Conservation (phyloP, 1,284 basidiomycete genomes). For the Agaricales sp. region DNA sequence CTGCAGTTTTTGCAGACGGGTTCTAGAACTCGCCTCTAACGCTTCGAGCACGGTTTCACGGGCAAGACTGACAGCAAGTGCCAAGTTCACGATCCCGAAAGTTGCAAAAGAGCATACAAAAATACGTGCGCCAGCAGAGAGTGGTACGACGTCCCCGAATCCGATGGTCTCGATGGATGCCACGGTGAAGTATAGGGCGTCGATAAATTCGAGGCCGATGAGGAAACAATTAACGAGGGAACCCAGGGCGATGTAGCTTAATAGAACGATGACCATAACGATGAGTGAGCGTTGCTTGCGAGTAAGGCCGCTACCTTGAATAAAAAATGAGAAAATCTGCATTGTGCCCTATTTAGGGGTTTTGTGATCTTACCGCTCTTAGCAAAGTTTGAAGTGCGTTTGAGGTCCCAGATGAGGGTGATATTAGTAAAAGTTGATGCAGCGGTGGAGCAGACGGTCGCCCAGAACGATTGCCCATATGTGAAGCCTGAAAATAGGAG, state of each 20-base stretch:
- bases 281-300: constrained; percentile 71
- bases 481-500: neutral
- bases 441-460: constrained; percentile 69
- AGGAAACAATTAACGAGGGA: constrained; percentile 49
- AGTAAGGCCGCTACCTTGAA: constrained; percentile 65
- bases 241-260: constrained; percentile 67
- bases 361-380: constrained; percentile 62
- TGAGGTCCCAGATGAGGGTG: constrained; percentile 55
- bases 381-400: constrained; percentile 53
- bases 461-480: constrained; percentile 69
- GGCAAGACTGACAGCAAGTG: constrained; percentile 53
- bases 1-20: constrained; percentile 32
- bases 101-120: constrained; percentile 50
- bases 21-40: constrained; percentile 49
- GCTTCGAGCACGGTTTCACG: constrained; percentile 67
- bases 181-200: constrained; percentile 62
- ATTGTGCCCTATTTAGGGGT: constrained; percentile 1
- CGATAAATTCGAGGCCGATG: constrained; percentile 51
- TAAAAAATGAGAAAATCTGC: neutral
- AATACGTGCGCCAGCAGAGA: constrained; percentile 33
- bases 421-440: constrained; percentile 60
- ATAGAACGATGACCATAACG: constrained; percentile 65
- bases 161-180: constrained; percentile 70
- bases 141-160: constrained; percentile 68
- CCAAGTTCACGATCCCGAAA: constrained; percentile 53